Conservation (phyloP, 352 stramenopile genomes). For the Pythium utonaiense region DNA sequence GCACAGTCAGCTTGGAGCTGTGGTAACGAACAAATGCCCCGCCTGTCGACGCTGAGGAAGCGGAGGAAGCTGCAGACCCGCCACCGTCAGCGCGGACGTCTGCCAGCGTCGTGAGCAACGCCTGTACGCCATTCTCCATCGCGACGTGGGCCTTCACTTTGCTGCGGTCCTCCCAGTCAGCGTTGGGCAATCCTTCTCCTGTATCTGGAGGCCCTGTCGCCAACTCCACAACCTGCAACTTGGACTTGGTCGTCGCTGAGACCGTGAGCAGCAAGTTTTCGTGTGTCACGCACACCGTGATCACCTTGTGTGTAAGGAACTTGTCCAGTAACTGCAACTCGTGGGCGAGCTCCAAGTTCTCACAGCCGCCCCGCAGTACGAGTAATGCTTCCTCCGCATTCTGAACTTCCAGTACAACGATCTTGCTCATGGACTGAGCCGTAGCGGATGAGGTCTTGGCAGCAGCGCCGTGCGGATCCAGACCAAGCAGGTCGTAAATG, state of each 20-base stretch:
- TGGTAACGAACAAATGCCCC: slow-evolving; percentile 70
- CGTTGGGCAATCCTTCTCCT: neutral
- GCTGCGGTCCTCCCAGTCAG: slow-evolving; percentile 22
- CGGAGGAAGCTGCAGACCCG: neutral
- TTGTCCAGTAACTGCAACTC: slow-evolving; percentile 21
- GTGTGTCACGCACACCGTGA: slow-evolving; percentile 61
- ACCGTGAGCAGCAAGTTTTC: slow-evolving; percentile 42
- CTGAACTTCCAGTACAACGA: slow-evolving; percentile 71
- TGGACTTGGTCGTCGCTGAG: slow-evolving; percentile 36
- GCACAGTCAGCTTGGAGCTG: slow-evolving; percentile 72
- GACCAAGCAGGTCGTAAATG: slow-evolving; percentile 91
- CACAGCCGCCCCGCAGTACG: slow-evolving; percentile 43
- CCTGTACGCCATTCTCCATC: slow-evolving; percentile 53
- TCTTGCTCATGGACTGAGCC: slow-evolving; percentile 24
- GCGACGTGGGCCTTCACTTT: slow-evolving; percentile 47
- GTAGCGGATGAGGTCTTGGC: slow-evolving; percentile 6
- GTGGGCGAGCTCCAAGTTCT: slow-evolving; percentile 38
- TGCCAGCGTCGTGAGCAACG: slow-evolving; percentile 49
- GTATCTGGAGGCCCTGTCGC: slow-evolving; percentile 25
- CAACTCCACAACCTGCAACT: slow-evolving; percentile 72
- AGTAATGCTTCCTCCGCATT: slow-evolving; percentile 59
- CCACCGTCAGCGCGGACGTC: slow-evolving; percentile 33
- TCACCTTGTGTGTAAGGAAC: slow-evolving; percentile 54
- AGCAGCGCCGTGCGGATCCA: slow-evolving; percentile 30
- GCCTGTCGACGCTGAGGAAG: slow-evolving; percentile 17